Evolutionary conservation across 2,329 filamentous ascomycete genomes (phyloP).

Genomic region (Acrodontium crateriforme): DNA sequence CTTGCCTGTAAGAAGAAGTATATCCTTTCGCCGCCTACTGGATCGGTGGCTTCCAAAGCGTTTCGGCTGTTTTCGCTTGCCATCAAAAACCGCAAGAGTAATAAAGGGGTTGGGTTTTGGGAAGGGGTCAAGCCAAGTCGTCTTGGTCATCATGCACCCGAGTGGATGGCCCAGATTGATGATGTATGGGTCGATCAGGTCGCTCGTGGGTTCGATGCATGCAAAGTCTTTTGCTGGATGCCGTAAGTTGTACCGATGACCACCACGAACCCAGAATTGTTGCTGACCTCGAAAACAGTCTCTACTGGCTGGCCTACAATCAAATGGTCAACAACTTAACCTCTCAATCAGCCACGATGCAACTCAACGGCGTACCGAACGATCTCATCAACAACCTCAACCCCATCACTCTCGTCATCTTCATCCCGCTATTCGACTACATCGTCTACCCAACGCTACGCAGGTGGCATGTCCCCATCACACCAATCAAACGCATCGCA

Average conservation of each 20-base stretch:
- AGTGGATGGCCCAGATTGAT: constrained; percentile 64
- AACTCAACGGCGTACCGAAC: constrained; percentile 33
- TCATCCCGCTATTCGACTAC: constrained; percentile 33
- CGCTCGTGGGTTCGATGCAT: constrained; percentile 51
- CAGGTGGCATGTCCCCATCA: constrained; percentile 27
- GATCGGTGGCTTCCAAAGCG: constrained; percentile 57
- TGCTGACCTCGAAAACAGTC: constrained; percentile 3
- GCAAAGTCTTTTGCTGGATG: constrained; percentile 49
- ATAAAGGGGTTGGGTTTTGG: constrained; percentile 53
- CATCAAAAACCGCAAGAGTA: constrained; percentile 43
- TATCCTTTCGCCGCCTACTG: constrained; percentile 46
- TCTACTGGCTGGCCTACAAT: constrained; percentile 48
- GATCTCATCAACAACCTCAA: constrained; percentile 30
- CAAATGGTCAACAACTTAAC: constrained; percentile 37
- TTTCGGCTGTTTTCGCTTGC: constrained; percentile 46
- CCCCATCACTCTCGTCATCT: constrained; percentile 22
- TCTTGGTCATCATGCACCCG: constrained; percentile 43
- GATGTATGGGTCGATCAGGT: constrained; percentile 70
- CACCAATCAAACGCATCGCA: constrained; percentile 40
- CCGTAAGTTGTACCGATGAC: too few relatives aligned
- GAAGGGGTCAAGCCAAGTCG: constrained; percentile 54
- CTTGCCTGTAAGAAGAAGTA: constrained; percentile 35
- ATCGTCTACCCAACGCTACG: constrained; percentile 34
- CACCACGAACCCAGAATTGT: too few relatives aligned
- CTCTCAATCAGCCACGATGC: constrained; percentile 30